Evolutionary conservation across 1,284 basidiomycete genomes (phyloP), one percentile per base, ranked within the genome.

Genomic region (Meira miltonrushii): DNA sequence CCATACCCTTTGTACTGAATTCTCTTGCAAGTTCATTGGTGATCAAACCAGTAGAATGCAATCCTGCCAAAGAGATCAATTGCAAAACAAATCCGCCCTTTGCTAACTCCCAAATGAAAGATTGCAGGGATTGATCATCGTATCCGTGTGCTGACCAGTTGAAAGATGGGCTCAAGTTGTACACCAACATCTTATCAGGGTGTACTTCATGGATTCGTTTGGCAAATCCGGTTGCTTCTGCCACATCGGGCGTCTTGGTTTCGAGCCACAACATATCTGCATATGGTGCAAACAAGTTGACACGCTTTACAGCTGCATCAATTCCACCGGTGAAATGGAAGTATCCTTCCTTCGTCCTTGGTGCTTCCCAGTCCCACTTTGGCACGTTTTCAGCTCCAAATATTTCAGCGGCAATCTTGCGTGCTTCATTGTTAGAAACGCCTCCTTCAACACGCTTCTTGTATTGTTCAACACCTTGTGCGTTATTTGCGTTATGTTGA

Each of bases 81-180:
- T 78, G 75, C 57, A 78, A 68, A 41, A 77, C 72, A 50, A 78
- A 78, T 28, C 75, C 75, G 15, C 69, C 62, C 57, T 69, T 64
- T 49, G 64, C 75, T 1, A 78, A 65, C 40, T 78, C 74, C 69
- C 74, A 74, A 21, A 78, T 66, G 62, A 77, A 78, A 67, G 68
- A 71, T 60, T 75, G 69, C 41, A 78, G 79, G 63, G 75, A 69
- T 11, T 58, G 63, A 85, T 87, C 86, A 49, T 83, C 84, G 79
- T 89, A 92, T 15, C 91, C 91, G 72, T 89, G 87, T 11, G 83
- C 84, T 28, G 84, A 82, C 92, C 92, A 95, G 79, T 94, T 93
- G 83, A 95, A 95, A 73, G 88, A 90, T 2, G 91, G 92, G 72
- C 89, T 91, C 62, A 94, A 81, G 78, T 94, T 95, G 78, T 94